Base-by-base conservation (phyloP, 805 yeast genomes). In the Candida incommunis region DNA sequence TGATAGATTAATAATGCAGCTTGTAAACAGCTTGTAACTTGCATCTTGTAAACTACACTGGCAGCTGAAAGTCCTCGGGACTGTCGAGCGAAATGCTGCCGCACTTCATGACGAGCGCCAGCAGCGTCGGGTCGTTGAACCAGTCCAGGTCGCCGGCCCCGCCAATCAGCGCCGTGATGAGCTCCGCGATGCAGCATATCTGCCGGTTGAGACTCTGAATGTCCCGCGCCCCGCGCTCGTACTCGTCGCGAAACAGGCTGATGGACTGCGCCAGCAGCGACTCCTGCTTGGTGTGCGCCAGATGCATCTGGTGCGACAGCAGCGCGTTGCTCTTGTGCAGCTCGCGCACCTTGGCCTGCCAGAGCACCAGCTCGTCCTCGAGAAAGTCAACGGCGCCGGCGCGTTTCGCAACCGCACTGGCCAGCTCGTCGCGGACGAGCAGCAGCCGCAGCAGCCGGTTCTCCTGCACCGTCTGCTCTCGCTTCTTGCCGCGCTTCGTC, bases 51-150 rank as follows among this genome's bases (percentile, higher is more conserved):
- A n/a, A n/a, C n/a, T n/a, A n/a, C n/a, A n/a, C 27, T 13, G 27
- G 11, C 27, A 31, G 37, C 20, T 31, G 37, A 31, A 31, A 31
- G n/a, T 31, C 37, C n/a, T 31, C 37, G 20, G 37, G 37, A 31
- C 5, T 18, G 20, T 31, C 37, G 18, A 31, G 37, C 37, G 37
- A 31, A 9, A 31, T 31, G 18, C 20, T 11, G 4, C 37, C 37
- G 37, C 37, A 31, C n/a, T 31, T 31, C 18, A n/a, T 31, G 7
- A 31, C 37, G 7, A 31, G 18, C 37, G 9, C 18, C 37, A 31
- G 7, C 11, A 31, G 13, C 18, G 18, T 31, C 18, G 9, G 18
- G 18, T 31, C 37, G 18, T 31, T 31, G 37, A 13, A 31, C 37
- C 37, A 31, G 18, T 31, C 37, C 20, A 31, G 37, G 37, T 31